Evolutionary conservation across 1,139 yeast species (phyloP).

Genomic region (Pichia kudriavzevii): DNA sequence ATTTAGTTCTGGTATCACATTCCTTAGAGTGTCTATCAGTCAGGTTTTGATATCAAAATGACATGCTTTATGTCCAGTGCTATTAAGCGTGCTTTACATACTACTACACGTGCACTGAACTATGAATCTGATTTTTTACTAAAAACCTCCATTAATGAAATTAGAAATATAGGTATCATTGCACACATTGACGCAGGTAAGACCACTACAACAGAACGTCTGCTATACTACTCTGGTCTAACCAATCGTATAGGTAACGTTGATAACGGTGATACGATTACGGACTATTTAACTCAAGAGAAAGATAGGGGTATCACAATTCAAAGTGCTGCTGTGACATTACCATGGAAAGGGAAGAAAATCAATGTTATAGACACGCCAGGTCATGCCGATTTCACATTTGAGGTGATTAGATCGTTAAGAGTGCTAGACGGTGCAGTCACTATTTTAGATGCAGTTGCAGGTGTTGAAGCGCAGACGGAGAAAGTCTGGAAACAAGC

Average conservation of each 20-base stretch:
- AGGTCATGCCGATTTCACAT: constrained; percentile 96
- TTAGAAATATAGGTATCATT: constrained; percentile 71
- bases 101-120: background rate
- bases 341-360: constrained; percentile 73
- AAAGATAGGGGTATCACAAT: constrained; percentile 92
- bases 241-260: constrained; percentile 83
- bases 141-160: constrained; percentile 25
- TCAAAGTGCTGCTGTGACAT: constrained; percentile 91
- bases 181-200: constrained; percentile 92
- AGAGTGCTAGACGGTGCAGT: constrained; percentile 92
- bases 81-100: background rate
- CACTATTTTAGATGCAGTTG: constrained; percentile 87
- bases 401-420: constrained; percentile 84
- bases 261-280: constrained; percentile 94
- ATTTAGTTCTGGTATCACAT: no score
- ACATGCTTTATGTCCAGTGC: no score
- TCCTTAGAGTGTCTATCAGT: no score
- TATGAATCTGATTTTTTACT: constrained; percentile 17
- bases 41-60: no score
- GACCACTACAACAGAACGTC: constrained; percentile 84
- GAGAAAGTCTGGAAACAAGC: constrained; percentile 97
- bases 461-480: constrained; percentile 97
- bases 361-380: constrained; percentile 94
- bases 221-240: constrained; percentile 82
- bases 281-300: constrained; percentile 87